These are phyloP conservation scores for Trichoderma citrinoviride DNA, from an alignment of 2,329 filamentous ascomycete genomes.

Conservation along the genomic window DNA sequence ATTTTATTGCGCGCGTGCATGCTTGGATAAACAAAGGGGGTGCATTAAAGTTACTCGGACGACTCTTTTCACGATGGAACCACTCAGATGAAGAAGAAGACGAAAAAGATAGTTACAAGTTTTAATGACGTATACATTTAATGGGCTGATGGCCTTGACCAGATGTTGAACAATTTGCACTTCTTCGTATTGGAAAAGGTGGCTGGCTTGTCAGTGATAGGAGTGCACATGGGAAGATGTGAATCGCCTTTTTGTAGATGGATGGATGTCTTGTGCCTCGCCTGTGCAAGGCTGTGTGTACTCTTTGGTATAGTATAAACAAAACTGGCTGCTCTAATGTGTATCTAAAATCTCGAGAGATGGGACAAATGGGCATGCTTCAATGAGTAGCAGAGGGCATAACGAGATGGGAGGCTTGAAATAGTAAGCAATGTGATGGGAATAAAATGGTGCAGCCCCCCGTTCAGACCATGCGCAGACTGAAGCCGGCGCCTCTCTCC, in stretches of 20 bases:
- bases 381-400: not conserved
- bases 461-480: slow-evolving; percentile 56
- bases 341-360: not conserved
- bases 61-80: slow-evolving; percentile 21
- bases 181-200: not conserved
- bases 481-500: slow-evolving; percentile 64
- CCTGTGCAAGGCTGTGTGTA: not conserved
- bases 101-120: slow-evolving; percentile 18
- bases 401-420: no score
- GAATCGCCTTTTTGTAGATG: not conserved
- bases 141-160: slow-evolving; percentile 17
- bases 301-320: not conserved
- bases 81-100: not conserved
- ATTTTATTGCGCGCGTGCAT: not conserved
- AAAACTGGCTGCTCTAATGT: not conserved
- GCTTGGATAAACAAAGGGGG: slow-evolving; percentile 16
- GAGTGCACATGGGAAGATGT: not conserved
- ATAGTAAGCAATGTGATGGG: no score
- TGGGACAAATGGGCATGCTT: not conserved
- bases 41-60: slow-evolving; percentile 13
- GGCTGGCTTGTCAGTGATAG: not conserved
- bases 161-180: not conserved
- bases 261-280: not conserved
- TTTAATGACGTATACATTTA: slow-evolving; percentile 23
- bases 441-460: no score